Evolutionary conservation across 2,329 filamentous ascomycete species (phyloP).

Genomic region (Trichoderma sp.): DNA sequence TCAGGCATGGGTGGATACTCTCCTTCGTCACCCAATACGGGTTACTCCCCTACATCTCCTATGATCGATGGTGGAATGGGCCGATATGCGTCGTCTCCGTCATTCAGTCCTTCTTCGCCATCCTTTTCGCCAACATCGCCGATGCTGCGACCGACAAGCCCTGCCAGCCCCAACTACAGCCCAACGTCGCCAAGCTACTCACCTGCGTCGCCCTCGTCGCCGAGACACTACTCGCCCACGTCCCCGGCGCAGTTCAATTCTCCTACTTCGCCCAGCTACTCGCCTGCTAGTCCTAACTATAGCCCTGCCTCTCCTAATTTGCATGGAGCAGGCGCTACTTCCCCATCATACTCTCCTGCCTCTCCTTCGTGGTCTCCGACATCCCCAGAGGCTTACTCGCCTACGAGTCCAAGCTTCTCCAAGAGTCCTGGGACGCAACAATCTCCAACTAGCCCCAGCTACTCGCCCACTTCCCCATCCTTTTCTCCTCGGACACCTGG

Average conservation of each 20-base stretch:
- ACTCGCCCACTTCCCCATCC: conserved; percentile 65
- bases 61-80: conserved; percentile 58
- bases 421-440: conserved; percentile 57
- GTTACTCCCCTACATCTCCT: conserved; percentile 78
- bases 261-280: conserved; percentile 74
- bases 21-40: conserved; percentile 72
- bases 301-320: conserved; percentile 68
- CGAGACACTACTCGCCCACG: conserved; percentile 66
- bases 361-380: conserved; percentile 81
- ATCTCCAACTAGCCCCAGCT: conserved; percentile 71
- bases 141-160: conserved; percentile 58
- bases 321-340: conserved; percentile 50
- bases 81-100: conserved; percentile 62
- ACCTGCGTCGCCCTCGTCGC: conserved; percentile 62
- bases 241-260: conserved; percentile 76
- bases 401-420: conserved; percentile 65
- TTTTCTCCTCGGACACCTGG: conserved; percentile 53
- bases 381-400: conserved; percentile 66
- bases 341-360: conserved; percentile 68
- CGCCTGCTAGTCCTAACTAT: conserved; percentile 71
- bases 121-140: conserved; percentile 68
- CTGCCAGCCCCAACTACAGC: conserved; percentile 64
- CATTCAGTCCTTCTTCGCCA: conserved; percentile 66
- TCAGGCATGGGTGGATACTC: conserved; percentile 66
- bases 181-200: conserved; percentile 69